phyloP scores from a whole-genome alignment of 805 yeast genomes.

The Jamesozyma gamospora region DNA sequence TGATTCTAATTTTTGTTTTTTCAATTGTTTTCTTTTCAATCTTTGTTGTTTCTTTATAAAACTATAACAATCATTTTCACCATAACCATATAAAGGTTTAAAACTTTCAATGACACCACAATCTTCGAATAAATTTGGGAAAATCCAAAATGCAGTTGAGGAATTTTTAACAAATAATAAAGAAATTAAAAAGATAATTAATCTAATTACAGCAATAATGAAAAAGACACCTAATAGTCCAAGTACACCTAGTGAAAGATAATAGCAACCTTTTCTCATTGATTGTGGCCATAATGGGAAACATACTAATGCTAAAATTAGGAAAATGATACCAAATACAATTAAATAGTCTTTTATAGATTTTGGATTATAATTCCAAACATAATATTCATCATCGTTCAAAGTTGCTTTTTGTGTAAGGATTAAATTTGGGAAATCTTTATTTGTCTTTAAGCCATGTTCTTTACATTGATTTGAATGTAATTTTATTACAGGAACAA shows the following conservation, averaged over 20 bases:
- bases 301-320: conserved; percentile 55
- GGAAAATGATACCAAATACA: conserved; percentile 40
- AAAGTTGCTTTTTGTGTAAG: conserved; percentile 49
- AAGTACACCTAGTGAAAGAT: conserved; percentile 65
- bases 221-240: conserved; percentile 70
- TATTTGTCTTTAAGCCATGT: conserved; percentile 53
- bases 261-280: conserved; percentile 88
- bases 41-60: conserved; percentile 26
- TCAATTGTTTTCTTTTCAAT: conserved; percentile 21
- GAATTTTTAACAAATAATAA: conserved; percentile 23
- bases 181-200: conserved; percentile 48
- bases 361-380: conserved; percentile 73
- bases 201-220: conserved; percentile 66
- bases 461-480: conserved; percentile 57
- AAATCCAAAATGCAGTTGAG: conserved; percentile 72
- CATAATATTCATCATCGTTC: conserved; percentile 59
- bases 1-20: conserved; percentile 8
- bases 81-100: conserved; percentile 82
- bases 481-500: conserved; percentile 67
- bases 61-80: conserved; percentile 34
- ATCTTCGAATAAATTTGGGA: conserved; percentile 92
- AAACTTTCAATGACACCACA: conserved; percentile 91
- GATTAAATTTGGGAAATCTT: conserved; percentile 50
- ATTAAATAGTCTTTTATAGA: conserved; percentile 36
- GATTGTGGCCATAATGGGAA: conserved; percentile 94